Conservation (phyloP, 768 basidiomycete species). For the Sarcomyxa edulis region DNA sequence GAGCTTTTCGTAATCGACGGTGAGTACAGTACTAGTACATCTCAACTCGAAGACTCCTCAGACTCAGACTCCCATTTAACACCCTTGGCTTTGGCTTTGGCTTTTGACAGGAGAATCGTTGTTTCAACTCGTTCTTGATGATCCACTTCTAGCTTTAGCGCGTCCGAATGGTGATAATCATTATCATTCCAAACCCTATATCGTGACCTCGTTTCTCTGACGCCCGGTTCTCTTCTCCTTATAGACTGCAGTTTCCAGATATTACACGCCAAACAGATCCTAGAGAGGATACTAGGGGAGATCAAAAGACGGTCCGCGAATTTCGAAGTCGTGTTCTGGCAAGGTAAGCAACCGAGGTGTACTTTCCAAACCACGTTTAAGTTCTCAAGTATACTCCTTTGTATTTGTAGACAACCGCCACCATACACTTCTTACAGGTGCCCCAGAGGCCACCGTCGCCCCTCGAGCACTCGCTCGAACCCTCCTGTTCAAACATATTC, state of each 20-base stretch:
- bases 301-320: conserved; percentile 43
- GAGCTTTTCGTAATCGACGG: conserved; percentile 67
- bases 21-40: no score
- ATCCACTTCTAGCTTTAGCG: conserved; percentile 56
- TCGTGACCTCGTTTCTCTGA: no score
- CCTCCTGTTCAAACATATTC: conserved; percentile 46
- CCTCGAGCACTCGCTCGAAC: conserved; percentile 49
- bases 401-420: conserved; percentile 45
- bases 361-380: neutral
- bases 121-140: conserved; percentile 51
- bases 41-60: no score
- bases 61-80: no score
- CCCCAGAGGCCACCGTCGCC: conserved; percentile 26
- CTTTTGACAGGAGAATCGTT: conserved; percentile 53
- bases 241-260: conserved; percentile 56
- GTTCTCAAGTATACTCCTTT: neutral
- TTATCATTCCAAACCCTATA: no score
- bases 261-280: conserved; percentile 49
- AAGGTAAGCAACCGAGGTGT: conserved; percentile 27
- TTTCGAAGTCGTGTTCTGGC: conserved; percentile 64
- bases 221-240: neutral
- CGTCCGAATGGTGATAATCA: conserved; percentile 41
- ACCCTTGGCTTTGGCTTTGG: no score
- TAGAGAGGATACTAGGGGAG: conserved; percentile 48
- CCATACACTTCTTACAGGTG: conserved; percentile 32